A percentile compares a stretch with the other conserved stretches of the same genome.
These are phyloP conservation scores for Microthyrium microscopicum DNA, from an alignment of 2,329 filamentous ascomycete genomes.

Conservation along the genomic window DNA sequence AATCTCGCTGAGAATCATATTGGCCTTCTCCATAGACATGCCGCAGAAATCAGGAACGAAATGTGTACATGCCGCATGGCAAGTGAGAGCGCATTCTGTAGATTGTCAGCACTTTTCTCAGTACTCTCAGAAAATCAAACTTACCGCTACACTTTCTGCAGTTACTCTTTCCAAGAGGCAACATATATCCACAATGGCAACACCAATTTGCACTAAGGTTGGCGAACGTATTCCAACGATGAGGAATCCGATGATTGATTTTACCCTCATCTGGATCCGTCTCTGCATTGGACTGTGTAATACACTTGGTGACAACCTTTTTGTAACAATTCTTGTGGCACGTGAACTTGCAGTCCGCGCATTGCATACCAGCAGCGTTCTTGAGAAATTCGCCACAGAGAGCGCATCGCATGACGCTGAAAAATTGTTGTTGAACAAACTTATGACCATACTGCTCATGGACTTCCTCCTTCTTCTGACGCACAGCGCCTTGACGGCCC, in stretches of 20 bases:
- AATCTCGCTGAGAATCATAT: conserved; percentile 80
- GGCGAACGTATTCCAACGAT: conserved; percentile 90
- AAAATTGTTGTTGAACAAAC: conserved; percentile 96
- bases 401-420: conserved; percentile 99
- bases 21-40: conserved; percentile 96
- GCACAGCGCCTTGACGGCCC: conserved; percentile 86
- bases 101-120: conserved; percentile 11
- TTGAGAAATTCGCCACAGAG: conserved; percentile 97
- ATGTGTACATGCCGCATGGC: conserved; percentile 81
- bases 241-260: conserved; percentile 97
- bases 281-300: conserved; percentile 97
- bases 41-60: conserved; percentile 97
- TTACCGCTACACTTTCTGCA: conserved; percentile 78
- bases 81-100: conserved; percentile 76
- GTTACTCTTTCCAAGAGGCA: conserved; percentile 90
- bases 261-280: conserved; percentile 98
- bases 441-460: conserved; percentile 99
- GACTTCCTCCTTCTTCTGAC: conserved; percentile 93
- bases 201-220: conserved; percentile 99
- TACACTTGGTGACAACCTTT: conserved; percentile 97
- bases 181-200: conserved; percentile 92
- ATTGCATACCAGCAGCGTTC: conserved; percentile 97
- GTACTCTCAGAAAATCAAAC: conserved; percentile 11
- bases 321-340: conserved; percentile 96
- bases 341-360: conserved; percentile 98